A percentile compares a stretch with the other conserved stretches of the same genome.
phyloP scores from a whole-genome alignment of 345 rosid genomes.

The Eucalyptus polyanthemos region DNA sequence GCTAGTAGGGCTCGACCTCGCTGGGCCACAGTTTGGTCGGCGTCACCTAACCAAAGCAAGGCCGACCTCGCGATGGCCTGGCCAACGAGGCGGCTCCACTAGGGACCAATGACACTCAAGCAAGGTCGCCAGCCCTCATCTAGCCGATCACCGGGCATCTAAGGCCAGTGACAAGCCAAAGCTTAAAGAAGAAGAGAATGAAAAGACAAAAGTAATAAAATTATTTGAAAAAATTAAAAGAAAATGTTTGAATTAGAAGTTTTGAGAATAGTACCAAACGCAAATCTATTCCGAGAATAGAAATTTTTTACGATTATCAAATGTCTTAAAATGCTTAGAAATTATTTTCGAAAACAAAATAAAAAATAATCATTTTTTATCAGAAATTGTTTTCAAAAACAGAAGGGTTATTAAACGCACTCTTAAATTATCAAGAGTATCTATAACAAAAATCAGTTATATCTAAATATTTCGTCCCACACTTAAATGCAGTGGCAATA shows the following conservation, averaged over 20 bases:
- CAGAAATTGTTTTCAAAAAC: rapidly evolving
- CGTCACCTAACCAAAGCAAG: rapidly evolving
- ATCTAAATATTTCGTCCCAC: not conserved
- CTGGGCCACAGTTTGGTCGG: rapidly evolving
- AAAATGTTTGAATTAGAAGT: no score
- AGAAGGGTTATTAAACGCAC: rapidly evolving
- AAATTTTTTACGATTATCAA: rapidly evolving
- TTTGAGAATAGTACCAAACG: no score
- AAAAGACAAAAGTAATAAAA: no score
- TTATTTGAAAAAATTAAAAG: no score
- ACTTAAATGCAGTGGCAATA: not conserved
- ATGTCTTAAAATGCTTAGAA: no score
- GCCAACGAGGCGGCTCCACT: rapidly evolving
- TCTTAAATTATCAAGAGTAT: not conserved
- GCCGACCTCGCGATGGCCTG: rapidly evolving
- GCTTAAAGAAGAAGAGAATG: no score
- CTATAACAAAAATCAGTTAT: not conserved
- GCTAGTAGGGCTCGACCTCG: rapidly evolving
- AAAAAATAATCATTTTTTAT: no score
- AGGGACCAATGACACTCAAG: rapidly evolving
- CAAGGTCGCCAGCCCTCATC: no score
- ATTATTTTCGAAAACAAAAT: rapidly evolving
- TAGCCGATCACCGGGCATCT: rapidly evolving
- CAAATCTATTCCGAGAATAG: rapidly evolving
- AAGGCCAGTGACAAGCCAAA: no score